A percentile compares a stretch with the other conserved stretches of the same genome.
These are phyloP conservation scores for Trifolium dubium DNA, from an alignment of 306 rosid genomes.

Conservation along the genomic window DNA sequence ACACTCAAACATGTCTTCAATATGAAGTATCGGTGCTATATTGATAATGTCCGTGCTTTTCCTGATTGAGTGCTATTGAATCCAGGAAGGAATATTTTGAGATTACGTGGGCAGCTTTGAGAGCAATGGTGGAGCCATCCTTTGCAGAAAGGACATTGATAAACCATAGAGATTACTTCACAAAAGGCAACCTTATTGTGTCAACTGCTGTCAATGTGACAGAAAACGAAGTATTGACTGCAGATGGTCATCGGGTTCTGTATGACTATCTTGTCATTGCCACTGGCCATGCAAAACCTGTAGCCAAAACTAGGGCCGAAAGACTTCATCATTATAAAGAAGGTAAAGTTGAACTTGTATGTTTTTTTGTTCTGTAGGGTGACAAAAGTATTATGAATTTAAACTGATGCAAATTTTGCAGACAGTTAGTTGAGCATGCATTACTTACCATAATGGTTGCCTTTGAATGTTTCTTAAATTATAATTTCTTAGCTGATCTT, in stretches of 20 bases:
- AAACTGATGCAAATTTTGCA: slow-evolving; percentile 6
- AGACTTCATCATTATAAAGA: slow-evolving; percentile 59
- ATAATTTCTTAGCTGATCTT: slow-evolving; percentile 1
- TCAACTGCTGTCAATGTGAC: slow-evolving; percentile 59
- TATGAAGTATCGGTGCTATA: neutral
- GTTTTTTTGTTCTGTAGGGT: neutral
- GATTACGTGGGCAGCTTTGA: slow-evolving; percentile 79
- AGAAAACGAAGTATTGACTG: slow-evolving; percentile 64
- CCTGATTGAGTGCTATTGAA: slow-evolving; percentile 38
- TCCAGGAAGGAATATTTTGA: slow-evolving; percentile 87
- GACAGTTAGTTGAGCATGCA: slow-evolving; percentile 18
- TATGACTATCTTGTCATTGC: slow-evolving; percentile 76
- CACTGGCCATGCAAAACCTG: slow-evolving; percentile 65
- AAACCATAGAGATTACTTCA: slow-evolving; percentile 70
- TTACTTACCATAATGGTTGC: neutral
- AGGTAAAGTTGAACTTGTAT: slow-evolving; percentile 51
- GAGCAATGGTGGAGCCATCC: slow-evolving; percentile 84
- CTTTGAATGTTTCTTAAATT: slow-evolving; percentile 11
- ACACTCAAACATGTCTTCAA: neutral
- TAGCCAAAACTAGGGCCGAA: slow-evolving; percentile 53
- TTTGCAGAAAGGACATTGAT: slow-evolving; percentile 66
- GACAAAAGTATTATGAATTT: slow-evolving; percentile 9
- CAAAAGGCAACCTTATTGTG: slow-evolving; percentile 50
- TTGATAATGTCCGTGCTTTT: neutral
- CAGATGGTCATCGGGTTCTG: slow-evolving; percentile 53